phyloP scores from a whole-genome alignment of 2,329 filamentous ascomycete genomes.

The Aphanocladium album region DNA sequence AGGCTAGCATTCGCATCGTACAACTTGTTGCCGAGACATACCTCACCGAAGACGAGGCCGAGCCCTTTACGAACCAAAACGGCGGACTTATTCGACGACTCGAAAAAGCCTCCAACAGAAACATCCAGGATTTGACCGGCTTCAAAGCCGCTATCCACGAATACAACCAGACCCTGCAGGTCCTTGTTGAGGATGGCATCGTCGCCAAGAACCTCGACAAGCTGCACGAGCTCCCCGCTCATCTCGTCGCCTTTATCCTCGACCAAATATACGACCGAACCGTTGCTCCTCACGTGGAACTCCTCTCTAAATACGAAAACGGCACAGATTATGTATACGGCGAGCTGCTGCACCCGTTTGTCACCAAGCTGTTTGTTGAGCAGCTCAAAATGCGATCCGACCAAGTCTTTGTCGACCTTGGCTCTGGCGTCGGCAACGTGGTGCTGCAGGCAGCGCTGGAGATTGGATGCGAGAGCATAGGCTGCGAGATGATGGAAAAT shows the following conservation, averaged over 20 bases:
- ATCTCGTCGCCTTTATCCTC: slow-evolving; percentile 74
- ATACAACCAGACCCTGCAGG: slow-evolving; percentile 69
- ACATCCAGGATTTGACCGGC: slow-evolving; percentile 57
- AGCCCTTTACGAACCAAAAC: slow-evolving; percentile 64
- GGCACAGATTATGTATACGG: slow-evolving; percentile 94
- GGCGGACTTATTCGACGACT: slow-evolving; percentile 72
- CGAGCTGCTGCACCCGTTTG: slow-evolving; percentile 80
- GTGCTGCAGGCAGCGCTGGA: slow-evolving; percentile 91
- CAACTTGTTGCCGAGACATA: slow-evolving; percentile 70
- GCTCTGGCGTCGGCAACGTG: slow-evolving; percentile 94
- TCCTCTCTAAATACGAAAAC: slow-evolving; percentile 78
- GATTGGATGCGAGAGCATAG: slow-evolving; percentile 90
- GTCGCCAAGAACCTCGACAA: slow-evolving; percentile 67
- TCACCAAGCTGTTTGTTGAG: slow-evolving; percentile 72
- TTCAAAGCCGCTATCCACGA: slow-evolving; percentile 69
- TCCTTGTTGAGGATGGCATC: slow-evolving; percentile 62
- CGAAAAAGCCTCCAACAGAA: slow-evolving; percentile 65
- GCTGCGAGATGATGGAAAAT: slow-evolving; percentile 93
- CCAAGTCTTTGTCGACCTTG: slow-evolving; percentile 89
- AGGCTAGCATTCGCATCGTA: slow-evolving; percentile 67
- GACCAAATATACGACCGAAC: slow-evolving; percentile 87
- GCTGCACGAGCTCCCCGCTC: slow-evolving; percentile 64
- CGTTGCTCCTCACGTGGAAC: slow-evolving; percentile 82
- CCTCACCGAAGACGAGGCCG: slow-evolving; percentile 63
- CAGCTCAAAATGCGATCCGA: slow-evolving; percentile 73